Evolutionary conservation across 2,329 filamentous ascomycete species (phyloP).

Genomic region (Biscogniauxia mediterranea): DNA sequence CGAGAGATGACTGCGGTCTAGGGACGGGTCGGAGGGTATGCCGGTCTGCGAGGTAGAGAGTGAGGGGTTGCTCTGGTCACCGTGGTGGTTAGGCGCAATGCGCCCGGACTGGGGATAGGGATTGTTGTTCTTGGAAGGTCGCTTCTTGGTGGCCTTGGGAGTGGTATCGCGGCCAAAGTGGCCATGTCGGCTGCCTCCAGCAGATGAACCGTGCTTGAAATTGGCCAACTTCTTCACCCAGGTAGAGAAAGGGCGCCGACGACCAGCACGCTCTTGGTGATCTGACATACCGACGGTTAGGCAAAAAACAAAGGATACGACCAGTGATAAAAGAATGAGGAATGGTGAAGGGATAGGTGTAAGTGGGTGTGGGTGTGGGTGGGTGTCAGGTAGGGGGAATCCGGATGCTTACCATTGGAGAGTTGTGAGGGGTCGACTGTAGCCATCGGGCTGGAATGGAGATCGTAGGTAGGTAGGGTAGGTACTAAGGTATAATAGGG

Average conservation of each 20-base stretch:
- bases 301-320: background rate
- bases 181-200: conserved; percentile 43
- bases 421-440: background rate
- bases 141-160: conserved; percentile 54
- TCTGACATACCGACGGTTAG: conserved; percentile 51
- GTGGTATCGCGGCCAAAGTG: conserved; percentile 40
- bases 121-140: conserved; percentile 70
- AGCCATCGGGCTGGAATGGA: background rate
- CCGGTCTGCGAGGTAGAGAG: conserved; percentile 56
- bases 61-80: conserved; percentile 50
- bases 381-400: no score
- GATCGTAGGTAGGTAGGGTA: no score
- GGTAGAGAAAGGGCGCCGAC: conserved; percentile 82
- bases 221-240: conserved; percentile 94
- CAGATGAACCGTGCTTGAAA: conserved; percentile 69
- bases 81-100: conserved; percentile 36
- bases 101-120: conserved; percentile 85
- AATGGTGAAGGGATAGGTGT: conserved; percentile 4
- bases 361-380: no score
- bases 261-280: conserved; percentile 58
- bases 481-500: background rate
- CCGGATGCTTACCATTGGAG: conserved; percentile 3
- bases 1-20: conserved; percentile 58
- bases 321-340: background rate
- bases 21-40: conserved; percentile 50